A percentile compares a stretch with the other conserved stretches of the same genome.
These are phyloP conservation scores for Ceratocystis ficicola DNA, from an alignment of 2,329 filamentous ascomycete genomes.

Conservation along the genomic window DNA sequence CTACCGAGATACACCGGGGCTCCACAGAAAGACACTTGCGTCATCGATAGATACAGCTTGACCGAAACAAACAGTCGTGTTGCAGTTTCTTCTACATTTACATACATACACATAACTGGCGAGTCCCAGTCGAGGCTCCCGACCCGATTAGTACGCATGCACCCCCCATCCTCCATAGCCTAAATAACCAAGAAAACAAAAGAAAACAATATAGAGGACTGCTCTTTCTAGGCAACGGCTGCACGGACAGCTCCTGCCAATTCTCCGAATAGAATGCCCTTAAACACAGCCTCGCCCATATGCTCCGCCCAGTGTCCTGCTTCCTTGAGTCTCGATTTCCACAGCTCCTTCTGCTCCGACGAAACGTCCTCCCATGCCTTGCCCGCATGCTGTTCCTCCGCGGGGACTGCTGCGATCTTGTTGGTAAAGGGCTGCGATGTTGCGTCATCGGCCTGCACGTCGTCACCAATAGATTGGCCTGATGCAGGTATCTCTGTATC, in stretches of 20 bases:
- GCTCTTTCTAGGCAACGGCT: slow-evolving; percentile 33
- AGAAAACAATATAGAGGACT: neutral
- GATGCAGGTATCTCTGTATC: neutral
- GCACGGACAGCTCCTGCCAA: slow-evolving; percentile 50
- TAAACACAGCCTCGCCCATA: slow-evolving; percentile 65
- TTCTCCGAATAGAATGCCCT: slow-evolving; percentile 66
- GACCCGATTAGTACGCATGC: too few relatives aligned
- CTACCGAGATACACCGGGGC: too few relatives aligned
- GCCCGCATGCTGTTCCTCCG: slow-evolving; percentile 40
- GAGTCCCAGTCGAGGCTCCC: too few relatives aligned
- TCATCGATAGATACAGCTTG: too few relatives aligned
- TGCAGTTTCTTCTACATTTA: too few relatives aligned
- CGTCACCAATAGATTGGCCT: neutral
- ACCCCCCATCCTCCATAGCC: neutral
- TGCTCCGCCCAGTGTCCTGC: slow-evolving; percentile 69
- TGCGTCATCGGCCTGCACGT: neutral
- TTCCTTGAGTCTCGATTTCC: slow-evolving; percentile 56
- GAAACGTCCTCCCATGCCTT: slow-evolving; percentile 61
- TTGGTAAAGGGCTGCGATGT: neutral
- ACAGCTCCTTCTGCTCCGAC: slow-evolving; percentile 48
- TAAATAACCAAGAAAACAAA: neutral
- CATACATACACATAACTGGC: too few relatives aligned
- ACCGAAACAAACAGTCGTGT: too few relatives aligned
- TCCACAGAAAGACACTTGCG: too few relatives aligned
- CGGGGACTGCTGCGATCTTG: slow-evolving; percentile 31